Evolutionary conservation across 1,139 yeast genomes (phyloP).

Genomic region (Hemisphaericaspora lyxosophila): DNA sequence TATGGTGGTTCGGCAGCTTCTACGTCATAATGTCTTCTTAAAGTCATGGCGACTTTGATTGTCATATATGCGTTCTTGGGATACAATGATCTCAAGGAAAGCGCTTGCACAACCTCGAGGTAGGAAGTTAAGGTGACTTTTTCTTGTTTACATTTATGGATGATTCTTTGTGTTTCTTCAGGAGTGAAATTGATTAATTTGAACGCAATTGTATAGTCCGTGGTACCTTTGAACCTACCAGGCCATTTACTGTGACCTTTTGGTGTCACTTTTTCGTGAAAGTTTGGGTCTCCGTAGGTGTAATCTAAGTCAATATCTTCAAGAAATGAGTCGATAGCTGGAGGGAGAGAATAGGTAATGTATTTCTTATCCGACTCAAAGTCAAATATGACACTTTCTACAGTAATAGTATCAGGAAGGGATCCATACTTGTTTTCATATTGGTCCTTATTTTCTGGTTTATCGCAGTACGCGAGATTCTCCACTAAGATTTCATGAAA

Average conservation of each 20-base stretch:
- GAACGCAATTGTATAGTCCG: conserved; percentile 24
- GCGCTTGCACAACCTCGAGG: conserved; percentile 25
- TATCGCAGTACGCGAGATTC: conserved; percentile 21
- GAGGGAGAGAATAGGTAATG: conserved; percentile 32
- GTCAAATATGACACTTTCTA: conserved; percentile 20
- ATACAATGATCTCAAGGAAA: conserved; percentile 31
- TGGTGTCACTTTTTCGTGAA: conserved; percentile 27
- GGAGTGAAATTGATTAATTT: conserved; percentile 33
- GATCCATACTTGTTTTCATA: conserved; percentile 13
- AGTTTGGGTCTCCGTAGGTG: conserved; percentile 23
- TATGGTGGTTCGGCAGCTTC: conserved; percentile 20
- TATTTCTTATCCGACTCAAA: conserved; percentile 18
- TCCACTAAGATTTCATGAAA: conserved; percentile 40
- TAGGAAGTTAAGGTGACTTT: conserved; percentile 39
- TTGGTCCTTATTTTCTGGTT: conserved; percentile 8
- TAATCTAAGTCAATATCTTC: conserved; percentile 27
- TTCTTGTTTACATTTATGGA: conserved; percentile 29
- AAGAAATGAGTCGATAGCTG: conserved; percentile 32
- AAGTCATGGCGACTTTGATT: conserved; percentile 34
- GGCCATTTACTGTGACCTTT: conserved; percentile 29
- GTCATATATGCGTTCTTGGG: conserved; percentile 25
- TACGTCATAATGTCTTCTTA: conserved; percentile 28
- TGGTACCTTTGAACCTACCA: conserved; percentile 29
- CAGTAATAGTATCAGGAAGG: conserved; percentile 4
- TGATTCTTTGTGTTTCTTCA: conserved; percentile 22